A percentile compares a stretch with the other conserved stretches of the same genome.
phyloP scores from a whole-genome alignment of 2,329 filamentous ascomycete genomes.

The Ploettnerulaceae sp. region DNA sequence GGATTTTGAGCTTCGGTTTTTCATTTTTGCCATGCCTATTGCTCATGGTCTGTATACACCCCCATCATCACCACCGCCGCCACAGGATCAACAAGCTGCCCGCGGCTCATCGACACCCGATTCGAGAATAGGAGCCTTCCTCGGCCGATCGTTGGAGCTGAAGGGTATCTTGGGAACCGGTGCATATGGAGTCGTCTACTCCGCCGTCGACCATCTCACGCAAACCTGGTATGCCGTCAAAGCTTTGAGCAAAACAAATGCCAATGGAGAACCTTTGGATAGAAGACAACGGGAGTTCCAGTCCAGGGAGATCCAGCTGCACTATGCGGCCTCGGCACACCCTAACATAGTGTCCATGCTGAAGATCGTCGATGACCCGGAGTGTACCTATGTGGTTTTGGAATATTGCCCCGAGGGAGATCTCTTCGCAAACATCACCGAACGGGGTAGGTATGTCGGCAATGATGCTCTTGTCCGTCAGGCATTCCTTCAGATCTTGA shows the following conservation, averaged over 20 bases:
- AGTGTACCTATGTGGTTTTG: slow-evolving; percentile 94
- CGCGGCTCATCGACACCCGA: slow-evolving; percentile 53
- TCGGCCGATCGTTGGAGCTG: slow-evolving; percentile 66
- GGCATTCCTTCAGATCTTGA: slow-evolving; percentile 90
- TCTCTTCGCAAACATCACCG: slow-evolving; percentile 95
- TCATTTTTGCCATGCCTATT: slow-evolving; percentile 31
- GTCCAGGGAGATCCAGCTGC: slow-evolving; percentile 85
- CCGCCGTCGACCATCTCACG: slow-evolving; percentile 70
- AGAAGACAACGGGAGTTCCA: slow-evolving; percentile 84
- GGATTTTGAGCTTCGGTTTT: slow-evolving; percentile 20
- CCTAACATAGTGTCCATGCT: slow-evolving; percentile 90
- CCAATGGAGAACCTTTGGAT: slow-evolving; percentile 67
- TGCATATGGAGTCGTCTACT: slow-evolving; percentile 95
- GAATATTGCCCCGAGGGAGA: slow-evolving; percentile 98
- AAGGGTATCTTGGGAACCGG: slow-evolving; percentile 84
- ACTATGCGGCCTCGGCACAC: slow-evolving; percentile 84
- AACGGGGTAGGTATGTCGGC: slow-evolving; percentile 86
- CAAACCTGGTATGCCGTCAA: slow-evolving; percentile 87
- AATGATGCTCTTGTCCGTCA: slow-evolving; percentile 84
- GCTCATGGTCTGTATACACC: slow-evolving; percentile 25
- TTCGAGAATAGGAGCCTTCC: slow-evolving; percentile 77
- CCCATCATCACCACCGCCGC: slow-evolving; percentile 26
- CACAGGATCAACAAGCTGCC: slow-evolving; percentile 10
- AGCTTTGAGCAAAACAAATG: slow-evolving; percentile 86
- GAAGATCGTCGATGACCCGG: slow-evolving; percentile 85